phyloP scores from a whole-genome alignment of 306 rosid species.

The Herpetospermum pedunculosum region DNA sequence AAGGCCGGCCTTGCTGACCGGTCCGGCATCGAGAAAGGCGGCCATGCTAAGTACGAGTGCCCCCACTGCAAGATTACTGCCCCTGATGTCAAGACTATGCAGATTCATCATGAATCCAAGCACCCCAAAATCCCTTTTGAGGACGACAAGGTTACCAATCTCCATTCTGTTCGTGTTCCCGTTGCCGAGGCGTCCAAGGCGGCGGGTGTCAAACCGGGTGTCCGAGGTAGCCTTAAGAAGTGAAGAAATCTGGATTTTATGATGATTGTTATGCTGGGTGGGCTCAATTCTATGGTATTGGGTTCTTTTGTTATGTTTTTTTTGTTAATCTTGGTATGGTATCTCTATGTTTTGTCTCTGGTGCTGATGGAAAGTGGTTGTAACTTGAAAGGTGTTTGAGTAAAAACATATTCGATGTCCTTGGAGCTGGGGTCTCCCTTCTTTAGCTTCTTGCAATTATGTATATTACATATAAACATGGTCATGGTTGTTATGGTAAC shows the following conservation, averaged over 20 bases:
- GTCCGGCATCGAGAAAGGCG: conserved; percentile 59
- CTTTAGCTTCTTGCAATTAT: conserved; percentile 6
- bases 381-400: conserved; percentile 16
- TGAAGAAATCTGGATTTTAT: conserved; percentile 41
- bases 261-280: background rate
- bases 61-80: conserved; percentile 86
- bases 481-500: conserved; percentile 7
- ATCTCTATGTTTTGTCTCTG: background rate
- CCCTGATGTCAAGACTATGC: conserved; percentile 83
- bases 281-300: conserved; percentile 9
- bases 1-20: conserved; percentile 79
- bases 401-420: background rate
- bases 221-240: conserved; percentile 70
- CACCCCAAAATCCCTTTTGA: conserved; percentile 81
- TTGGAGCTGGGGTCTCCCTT: background rate
- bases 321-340: background rate
- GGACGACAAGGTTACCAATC: conserved; percentile 48
- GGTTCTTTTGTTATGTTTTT: background rate
- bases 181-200: conserved; percentile 29
- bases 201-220: conserved; percentile 69
- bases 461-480: conserved; percentile 17
- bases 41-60: conserved; percentile 95
- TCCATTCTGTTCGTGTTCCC: conserved; percentile 20
- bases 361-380: background rate
- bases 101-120: conserved; percentile 89